Conservation (phyloP, 352 stramenopile genomes). For the Pythium sp. region DNA sequence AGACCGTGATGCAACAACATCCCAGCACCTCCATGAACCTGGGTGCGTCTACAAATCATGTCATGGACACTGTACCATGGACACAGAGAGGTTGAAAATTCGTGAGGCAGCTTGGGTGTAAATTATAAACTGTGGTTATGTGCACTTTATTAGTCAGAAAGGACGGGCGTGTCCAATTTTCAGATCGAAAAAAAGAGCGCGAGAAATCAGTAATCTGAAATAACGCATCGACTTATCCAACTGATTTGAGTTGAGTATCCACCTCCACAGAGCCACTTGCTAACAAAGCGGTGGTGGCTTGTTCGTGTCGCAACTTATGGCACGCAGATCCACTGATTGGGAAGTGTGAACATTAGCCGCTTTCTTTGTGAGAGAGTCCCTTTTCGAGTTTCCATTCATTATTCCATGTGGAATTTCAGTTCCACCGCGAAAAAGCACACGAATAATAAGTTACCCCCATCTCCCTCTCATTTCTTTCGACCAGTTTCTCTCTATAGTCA, state of each 20-base stretch:
- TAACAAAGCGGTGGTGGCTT: not conserved
- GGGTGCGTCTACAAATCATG: not conserved
- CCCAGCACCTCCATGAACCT: not conserved
- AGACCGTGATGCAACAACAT: not conserved
- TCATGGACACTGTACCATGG: too few relatives aligned
- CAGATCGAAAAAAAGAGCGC: not conserved
- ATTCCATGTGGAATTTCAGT: too few relatives aligned
- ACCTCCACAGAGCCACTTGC: not conserved
- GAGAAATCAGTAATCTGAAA: not conserved
- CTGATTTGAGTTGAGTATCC: not conserved
- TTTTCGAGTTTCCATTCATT: too few relatives aligned
- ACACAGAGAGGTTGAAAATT: not conserved
- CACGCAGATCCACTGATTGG: not conserved
- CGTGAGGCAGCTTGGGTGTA: not conserved
- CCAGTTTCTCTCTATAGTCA: too few relatives aligned
- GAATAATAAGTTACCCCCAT: too few relatives aligned
- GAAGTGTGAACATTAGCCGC: not conserved
- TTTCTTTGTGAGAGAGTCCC: not conserved
- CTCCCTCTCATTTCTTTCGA: too few relatives aligned
- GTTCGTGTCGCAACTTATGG: not conserved
- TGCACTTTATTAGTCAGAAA: not conserved
- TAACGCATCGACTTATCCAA: not conserved
- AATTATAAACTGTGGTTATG: not conserved
- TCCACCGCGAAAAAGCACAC: too few relatives aligned
- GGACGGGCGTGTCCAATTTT: not conserved